Evolutionary conservation across 1,139 yeast species (phyloP), one percentile per base, ranked within the genome.

Genomic region (Suhomyces chickasaworum): DNA sequence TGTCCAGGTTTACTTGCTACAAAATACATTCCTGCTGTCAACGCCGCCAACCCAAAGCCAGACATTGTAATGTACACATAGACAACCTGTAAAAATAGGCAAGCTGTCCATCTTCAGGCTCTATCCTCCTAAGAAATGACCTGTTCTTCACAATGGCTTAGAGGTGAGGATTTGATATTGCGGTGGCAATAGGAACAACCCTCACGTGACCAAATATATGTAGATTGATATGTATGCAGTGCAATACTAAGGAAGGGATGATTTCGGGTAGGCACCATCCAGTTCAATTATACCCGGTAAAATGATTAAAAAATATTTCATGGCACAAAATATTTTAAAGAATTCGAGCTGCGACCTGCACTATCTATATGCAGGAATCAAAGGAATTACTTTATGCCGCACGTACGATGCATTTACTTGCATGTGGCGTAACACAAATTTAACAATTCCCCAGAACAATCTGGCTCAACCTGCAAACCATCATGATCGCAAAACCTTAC

Each of bases 401-500:
- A 25, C 29, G 13, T 17, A 10, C 32, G 7, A 17, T 29, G 32
- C 32, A 29, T 7, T 17, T 3, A 13, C 18, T n/a, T 15, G 32
- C 32, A 29, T 29, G 32, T 13, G 32, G 32, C 32, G 32, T 29
- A 29, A 13, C 39, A 37, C 39, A 37, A 27, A 25, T 15, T 12
- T 22, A 37, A 37, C 39, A 37, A 37, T 37, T 18, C 39, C 39
- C 39, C 27, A 35, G 37, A 37, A 29, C 27, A 37, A 27, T 27
- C 41, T 37, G 37, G 29, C 29, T 17, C 37, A 41, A 41, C 44
- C 44, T 41, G 44, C 44, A 41, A 41, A 22, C 23, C 35, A 22
- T 13, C 31, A 21, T 32, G 39, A 37, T 37, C 39, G 29, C 15
- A 35, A 35, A 35, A 35, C 23, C 37, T 35, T 35, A 35, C 37